Evolutionary conservation across 2,329 filamentous ascomycete species (phyloP).

Genomic region (Graphilbum sp.): DNA sequence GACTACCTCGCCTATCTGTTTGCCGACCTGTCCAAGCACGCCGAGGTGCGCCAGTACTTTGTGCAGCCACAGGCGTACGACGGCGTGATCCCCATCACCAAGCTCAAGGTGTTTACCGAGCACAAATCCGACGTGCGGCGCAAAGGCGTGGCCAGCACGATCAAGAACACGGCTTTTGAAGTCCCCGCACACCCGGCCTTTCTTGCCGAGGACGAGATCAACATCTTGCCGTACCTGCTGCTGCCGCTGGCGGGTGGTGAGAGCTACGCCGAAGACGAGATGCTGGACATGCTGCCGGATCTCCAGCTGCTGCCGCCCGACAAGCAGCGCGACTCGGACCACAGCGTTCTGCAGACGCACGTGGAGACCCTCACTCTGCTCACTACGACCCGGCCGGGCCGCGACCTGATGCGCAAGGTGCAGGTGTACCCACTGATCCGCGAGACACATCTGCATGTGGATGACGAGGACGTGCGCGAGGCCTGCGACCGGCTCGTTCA

Average conservation of each 20-base stretch:
- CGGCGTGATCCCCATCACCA: constrained; percentile 71
- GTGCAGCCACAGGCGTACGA: constrained; percentile 61
- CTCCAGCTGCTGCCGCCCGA: constrained; percentile 79
- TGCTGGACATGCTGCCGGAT: constrained; percentile 72
- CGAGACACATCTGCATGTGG: constrained; percentile 64
- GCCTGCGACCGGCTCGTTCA: constrained; percentile 83
- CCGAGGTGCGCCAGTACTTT: constrained; percentile 60
- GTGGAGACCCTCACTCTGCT: constrained; percentile 76
- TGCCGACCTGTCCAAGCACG: constrained; percentile 76
- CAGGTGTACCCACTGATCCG: constrained; percentile 82
- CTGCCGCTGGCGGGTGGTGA: constrained; percentile 79
- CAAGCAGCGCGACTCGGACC: constrained; percentile 68
- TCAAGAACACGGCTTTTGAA: constrained; percentile 89
- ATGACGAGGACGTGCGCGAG: constrained; percentile 67
- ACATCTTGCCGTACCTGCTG: constrained; percentile 76
- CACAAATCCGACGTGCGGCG: constrained; percentile 69
- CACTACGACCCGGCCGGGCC: constrained; percentile 58
- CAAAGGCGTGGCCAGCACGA: constrained; percentile 86
- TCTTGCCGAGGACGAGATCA: constrained; percentile 53
- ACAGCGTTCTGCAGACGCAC: constrained; percentile 66
- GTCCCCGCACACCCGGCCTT: constrained; percentile 55
- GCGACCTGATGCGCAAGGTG: constrained; percentile 56
- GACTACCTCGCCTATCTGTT: constrained; percentile 93
- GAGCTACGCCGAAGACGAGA: constrained; percentile 77
- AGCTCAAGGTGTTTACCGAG: constrained; percentile 88